Base-by-base conservation (phyloP, 352 stramenopile genomes). In the Globisporangium nagaii region DNA sequence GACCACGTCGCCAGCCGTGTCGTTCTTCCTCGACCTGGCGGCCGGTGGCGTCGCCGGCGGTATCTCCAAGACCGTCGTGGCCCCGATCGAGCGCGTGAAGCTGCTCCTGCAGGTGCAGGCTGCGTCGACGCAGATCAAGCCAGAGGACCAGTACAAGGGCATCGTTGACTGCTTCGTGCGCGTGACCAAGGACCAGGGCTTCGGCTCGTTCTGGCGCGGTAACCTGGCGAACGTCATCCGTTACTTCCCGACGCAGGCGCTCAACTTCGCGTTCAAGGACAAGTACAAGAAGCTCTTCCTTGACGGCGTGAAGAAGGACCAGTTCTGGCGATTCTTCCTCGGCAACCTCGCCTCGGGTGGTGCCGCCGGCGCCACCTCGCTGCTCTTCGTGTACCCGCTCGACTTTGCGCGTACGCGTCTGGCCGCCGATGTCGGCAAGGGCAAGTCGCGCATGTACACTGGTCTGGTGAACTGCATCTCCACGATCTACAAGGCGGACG, bases 381-480 rank as follows among this genome's bases (percentile, higher is more conserved):
- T 99, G 10, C 75, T 96, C 31, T 98, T 98, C 58, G 83, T 98
- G 58, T 99, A 99, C 84, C 96, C 96, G 46, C 86, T 99, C 58
- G 97, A 99, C 79, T 99, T 98, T 62, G 96, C 96, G 31, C 95
- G 97, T 96, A 99, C 97, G 52, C 94, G 96, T 82, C 85, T 99
- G n/a, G 96, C 95, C 49, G 97, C 95, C 32, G 97, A 99, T 84
- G 94, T 99, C 34, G 96, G 97, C 74, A 84, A 88, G 67, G 96
- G 96, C 79, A 98, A 98, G 84, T 92, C 79, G 17, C 92, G 93
- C 63, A 88, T 98, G 77, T 99, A 99, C 91, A 98, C 87, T 58
- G 97, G 97, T 66, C 84, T 99, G 47, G 61, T 79, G 45, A 97
- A 99, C 90, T 99, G 97, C 75, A 73, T 99, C 52, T 81, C 71